Evolutionary conservation across 1,139 yeast genomes (phyloP), one percentile per base, ranked within the genome.

Genomic region (Saccharomyces pastorianus): DNA sequence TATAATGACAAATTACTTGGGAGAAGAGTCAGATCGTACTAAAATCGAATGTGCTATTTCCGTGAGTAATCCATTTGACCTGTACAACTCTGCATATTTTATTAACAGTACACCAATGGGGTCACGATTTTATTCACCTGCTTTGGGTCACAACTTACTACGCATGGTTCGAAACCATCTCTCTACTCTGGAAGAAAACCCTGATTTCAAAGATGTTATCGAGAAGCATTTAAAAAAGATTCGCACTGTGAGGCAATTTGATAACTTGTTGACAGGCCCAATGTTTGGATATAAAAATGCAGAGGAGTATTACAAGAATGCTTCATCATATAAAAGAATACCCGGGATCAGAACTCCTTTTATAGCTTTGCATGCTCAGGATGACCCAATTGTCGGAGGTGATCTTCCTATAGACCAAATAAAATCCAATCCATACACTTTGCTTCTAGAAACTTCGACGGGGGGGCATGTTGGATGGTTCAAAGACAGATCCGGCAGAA

Each of bases 381-480:
- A 82, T 62, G 87, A 82, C 59, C 86, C 85, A 11, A 74, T 82
- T 53, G 78, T 81, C 20, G 85, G 87, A 1, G 59, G 66, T 3
- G 67, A 67, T 49, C 71, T 77, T 52, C 67, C 80, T 38, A 88
- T 88, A 1, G 61, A 68, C 0, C 86, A 82, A 58, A 75, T 79
- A 6, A 59, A 65, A 46, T 66, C 72, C 46, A 83, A 84, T 58
- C 90, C 90, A 1, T 84, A 75, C 62, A 71, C 81, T 25, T 68
- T 77, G 51, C 65, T 83, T 71, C 71, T 82, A 3, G 76, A 82
- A 44, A 78, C 87, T 1, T 75, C 79, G 31, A 69, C 76, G 44
- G 90, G 90, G 34, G 88, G 88, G 0, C 89, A 84, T 66, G 73
- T 81, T 55, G 84, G 83, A 1, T 81, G 84, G 84, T 80, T 79